These are phyloP conservation scores for Ilex aquifolium DNA, from an alignment of 257 asterid genomes.

Conservation along the genomic window DNA sequence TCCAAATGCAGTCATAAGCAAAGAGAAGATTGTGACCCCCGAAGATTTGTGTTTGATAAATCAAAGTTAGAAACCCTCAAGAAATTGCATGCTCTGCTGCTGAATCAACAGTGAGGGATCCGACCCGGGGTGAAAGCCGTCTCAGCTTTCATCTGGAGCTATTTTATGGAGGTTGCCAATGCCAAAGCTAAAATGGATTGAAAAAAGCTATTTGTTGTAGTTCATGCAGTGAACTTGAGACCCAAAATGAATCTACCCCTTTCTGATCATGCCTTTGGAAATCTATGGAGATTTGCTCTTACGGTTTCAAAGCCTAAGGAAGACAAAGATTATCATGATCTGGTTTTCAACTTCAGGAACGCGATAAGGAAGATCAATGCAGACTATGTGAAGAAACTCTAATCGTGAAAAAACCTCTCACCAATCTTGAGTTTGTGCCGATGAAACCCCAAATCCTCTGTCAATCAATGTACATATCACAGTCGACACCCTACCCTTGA, in stretches of 20 bases:
- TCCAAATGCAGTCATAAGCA: constrained; percentile 6
- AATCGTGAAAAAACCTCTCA: too few relatives aligned
- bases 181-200: not conserved
- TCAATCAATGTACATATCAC: too few relatives aligned
- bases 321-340: constrained; percentile 4
- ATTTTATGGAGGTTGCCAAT: constrained; percentile 11
- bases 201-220: constrained; percentile 7
- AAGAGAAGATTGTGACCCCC: constrained; percentile 18
- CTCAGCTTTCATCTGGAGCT: constrained; percentile 36
- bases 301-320: constrained; percentile 9
- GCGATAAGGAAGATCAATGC: constrained; percentile 17
- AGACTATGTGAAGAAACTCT: constrained; percentile 9
- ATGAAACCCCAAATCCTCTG: too few relatives aligned
- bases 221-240: constrained; percentile 26
- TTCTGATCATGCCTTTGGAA: constrained; percentile 21
- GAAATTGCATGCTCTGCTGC: constrained; percentile 1
- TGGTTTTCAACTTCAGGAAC: constrained; percentile 20
- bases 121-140: constrained; percentile 49
- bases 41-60: constrained; percentile 27
- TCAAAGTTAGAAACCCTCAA: constrained; percentile 23
- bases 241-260: constrained; percentile 28
- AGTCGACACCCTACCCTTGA: too few relatives aligned
- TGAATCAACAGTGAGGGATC: constrained; percentile 16
- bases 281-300: constrained; percentile 12
- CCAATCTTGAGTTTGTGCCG: too few relatives aligned